phyloP scores from a whole-genome alignment of 2,329 filamentous ascomycete genomes.

The Periglandula ipomoeae region DNA sequence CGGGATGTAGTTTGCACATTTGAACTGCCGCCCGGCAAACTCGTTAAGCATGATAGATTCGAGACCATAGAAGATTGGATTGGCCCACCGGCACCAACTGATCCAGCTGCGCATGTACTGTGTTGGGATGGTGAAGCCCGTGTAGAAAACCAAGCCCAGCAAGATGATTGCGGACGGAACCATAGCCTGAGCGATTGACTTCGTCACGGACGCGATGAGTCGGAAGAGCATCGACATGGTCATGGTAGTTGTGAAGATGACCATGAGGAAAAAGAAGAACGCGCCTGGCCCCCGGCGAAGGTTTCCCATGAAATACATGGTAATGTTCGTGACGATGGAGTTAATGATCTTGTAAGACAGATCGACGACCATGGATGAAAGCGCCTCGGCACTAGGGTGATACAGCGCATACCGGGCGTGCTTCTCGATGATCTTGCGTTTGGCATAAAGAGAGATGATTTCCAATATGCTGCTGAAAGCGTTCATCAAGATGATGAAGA shows the following conservation, averaged over 20 bases:
- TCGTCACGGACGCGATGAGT: conserved; percentile 66
- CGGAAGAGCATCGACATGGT: conserved; percentile 84
- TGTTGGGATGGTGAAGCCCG: conserved; percentile 59
- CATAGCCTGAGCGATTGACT: conserved; percentile 57
- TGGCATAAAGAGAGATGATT: conserved; percentile 77
- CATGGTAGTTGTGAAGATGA: conserved; percentile 64
- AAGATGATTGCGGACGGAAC: conserved; percentile 53
- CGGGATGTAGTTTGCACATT: conserved; percentile 40
- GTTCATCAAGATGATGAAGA: conserved; percentile 83
- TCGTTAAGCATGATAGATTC: conserved; percentile 78
- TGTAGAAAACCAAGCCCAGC: conserved; percentile 58
- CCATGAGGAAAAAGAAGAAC: conserved; percentile 80
- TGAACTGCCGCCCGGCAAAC: conserved; percentile 57
- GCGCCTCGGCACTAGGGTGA: conserved; percentile 78
- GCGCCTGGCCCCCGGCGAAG: conserved; percentile 62
- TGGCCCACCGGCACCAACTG: conserved; percentile 75
- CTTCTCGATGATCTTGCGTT: conserved; percentile 88
- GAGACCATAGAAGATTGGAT: conserved; percentile 73
- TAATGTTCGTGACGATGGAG: conserved; percentile 65
- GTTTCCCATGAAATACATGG: conserved; percentile 82
- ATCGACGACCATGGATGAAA: conserved; percentile 78
- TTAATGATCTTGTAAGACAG: conserved; percentile 72
- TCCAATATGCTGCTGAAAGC: conserved; percentile 54
- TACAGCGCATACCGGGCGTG: conserved; percentile 81
- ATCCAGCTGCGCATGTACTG: conserved; percentile 71